Evolutionary conservation across 139 green algal genomes (phyloP).

Genomic region (Limnomonas spitsbergensis): DNA sequence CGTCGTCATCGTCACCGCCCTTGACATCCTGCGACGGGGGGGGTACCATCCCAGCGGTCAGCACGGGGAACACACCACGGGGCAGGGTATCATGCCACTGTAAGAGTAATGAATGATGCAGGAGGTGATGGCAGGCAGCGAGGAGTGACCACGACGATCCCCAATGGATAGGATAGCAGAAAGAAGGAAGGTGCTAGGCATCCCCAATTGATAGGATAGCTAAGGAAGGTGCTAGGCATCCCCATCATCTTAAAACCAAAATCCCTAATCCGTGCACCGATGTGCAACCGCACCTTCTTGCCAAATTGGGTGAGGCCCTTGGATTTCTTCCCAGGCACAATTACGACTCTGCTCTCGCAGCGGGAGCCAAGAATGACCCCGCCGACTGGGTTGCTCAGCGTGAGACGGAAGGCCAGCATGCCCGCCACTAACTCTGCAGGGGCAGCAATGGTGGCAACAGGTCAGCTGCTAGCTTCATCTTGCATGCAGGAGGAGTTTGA

Average conservation of each 20-base stretch:
- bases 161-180: too few species aligned
- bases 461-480: background rate
- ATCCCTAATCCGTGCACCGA: too few species aligned
- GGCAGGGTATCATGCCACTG: background rate
- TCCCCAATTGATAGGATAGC: too few species aligned
- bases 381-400: constrained; percentile 17
- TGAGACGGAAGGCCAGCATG: constrained; percentile 19
- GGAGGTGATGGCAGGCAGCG: background rate
- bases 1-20: background rate
- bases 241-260: too few species aligned
- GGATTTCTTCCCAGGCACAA: background rate
- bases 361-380: constrained; percentile 29
- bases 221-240: too few species aligned
- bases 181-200: too few species aligned
- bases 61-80: background rate
- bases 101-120: background rate
- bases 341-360: constrained; percentile 23
- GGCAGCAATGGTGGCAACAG: background rate
- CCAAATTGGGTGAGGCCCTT: background rate
- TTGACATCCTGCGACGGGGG: background rate
- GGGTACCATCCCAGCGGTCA: background rate
- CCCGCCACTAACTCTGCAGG: background rate
- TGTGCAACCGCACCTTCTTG: background rate
- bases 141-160: too few species aligned
- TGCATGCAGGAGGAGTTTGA: too few species aligned